Evolutionary conservation across 2,329 filamentous ascomycete species (phyloP).

Genomic region (Blastomyces emzantsi): DNA sequence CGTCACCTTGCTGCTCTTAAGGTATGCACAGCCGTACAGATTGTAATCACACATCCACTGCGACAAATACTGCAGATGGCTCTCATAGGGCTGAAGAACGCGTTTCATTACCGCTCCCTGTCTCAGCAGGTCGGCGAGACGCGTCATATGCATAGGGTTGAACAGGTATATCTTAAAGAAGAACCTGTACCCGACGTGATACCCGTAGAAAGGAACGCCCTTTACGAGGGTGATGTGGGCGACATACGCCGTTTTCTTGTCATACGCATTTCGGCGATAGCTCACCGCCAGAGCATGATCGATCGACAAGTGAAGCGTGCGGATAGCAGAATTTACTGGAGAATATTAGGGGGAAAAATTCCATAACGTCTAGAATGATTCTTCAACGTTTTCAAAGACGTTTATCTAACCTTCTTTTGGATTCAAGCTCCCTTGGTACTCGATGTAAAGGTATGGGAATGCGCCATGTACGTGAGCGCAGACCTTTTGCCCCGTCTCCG

Average conservation of each 20-base stretch:
- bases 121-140: slow-evolving; percentile 74
- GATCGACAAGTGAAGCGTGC: slow-evolving; percentile 72
- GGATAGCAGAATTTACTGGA: slow-evolving; percentile 65
- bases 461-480: slow-evolving; percentile 94
- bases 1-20: slow-evolving; percentile 59
- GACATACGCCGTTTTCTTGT: slow-evolving; percentile 63
- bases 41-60: slow-evolving; percentile 99
- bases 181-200: slow-evolving; percentile 80
- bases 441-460: slow-evolving; percentile 90
- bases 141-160: slow-evolving; percentile 77
- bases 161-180: slow-evolving; percentile 94
- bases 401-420: slow-evolving; percentile 54
- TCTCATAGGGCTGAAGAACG: slow-evolving; percentile 84
- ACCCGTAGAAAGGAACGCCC: slow-evolving; percentile 91
- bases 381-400: not conserved
- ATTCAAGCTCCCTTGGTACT: slow-evolving; percentile 63
- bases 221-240: slow-evolving; percentile 89
- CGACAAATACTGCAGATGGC: slow-evolving; percentile 80
- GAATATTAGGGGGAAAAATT: slow-evolving; percentile 18
- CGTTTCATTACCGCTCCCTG: slow-evolving; percentile 81
- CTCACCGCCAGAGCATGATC: slow-evolving; percentile 82
- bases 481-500: slow-evolving; percentile 89
- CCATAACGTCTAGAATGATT: not conserved
- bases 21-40: slow-evolving; percentile 83
- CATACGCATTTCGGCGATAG: slow-evolving; percentile 66